Percentiles rank a stretch among this genome's conserved stretches.
Conservation (phyloP, 768 basidiomycete genomes). For the Lactifluus hygrophoroides region DNA sequence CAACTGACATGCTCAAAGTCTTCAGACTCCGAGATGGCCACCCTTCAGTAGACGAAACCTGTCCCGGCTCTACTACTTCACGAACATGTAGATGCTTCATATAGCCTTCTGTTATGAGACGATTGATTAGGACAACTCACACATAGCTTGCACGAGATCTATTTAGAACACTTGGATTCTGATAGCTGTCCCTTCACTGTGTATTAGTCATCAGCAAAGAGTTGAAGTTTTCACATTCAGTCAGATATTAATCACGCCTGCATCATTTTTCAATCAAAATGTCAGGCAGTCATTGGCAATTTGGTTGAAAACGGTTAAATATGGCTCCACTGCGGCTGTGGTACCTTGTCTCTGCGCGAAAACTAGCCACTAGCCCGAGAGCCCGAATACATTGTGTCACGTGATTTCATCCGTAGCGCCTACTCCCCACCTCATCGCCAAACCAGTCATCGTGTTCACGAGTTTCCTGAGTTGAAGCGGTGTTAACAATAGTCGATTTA, state of each 20-base stretch:
- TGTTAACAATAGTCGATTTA: slow-evolving; percentile 73
- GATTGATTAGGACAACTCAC: neutral
- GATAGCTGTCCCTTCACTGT: too few species aligned
- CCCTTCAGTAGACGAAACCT: neutral
- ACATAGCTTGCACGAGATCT: neutral
- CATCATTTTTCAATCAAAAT: too few species aligned
- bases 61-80: neutral
- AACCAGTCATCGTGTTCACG: slow-evolving; percentile 70
- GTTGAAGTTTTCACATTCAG: too few species aligned
- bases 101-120: neutral
- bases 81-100: neutral
- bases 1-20: neutral
- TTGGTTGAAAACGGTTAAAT: too few species aligned
- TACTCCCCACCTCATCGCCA: slow-evolving; percentile 42
- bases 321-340: too few species aligned
- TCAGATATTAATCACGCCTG: too few species aligned
- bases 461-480: slow-evolving; percentile 52
- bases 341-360: too few species aligned
- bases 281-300: too few species aligned
- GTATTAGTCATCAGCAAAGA: too few species aligned
- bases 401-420: slow-evolving; percentile 70
- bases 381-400: too few species aligned
- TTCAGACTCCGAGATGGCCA: neutral
- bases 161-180: too few species aligned
- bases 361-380: too few species aligned